Conservation (phyloP, 2,329 filamentous ascomycete genomes). For the Zasmidium citrigriseum region DNA sequence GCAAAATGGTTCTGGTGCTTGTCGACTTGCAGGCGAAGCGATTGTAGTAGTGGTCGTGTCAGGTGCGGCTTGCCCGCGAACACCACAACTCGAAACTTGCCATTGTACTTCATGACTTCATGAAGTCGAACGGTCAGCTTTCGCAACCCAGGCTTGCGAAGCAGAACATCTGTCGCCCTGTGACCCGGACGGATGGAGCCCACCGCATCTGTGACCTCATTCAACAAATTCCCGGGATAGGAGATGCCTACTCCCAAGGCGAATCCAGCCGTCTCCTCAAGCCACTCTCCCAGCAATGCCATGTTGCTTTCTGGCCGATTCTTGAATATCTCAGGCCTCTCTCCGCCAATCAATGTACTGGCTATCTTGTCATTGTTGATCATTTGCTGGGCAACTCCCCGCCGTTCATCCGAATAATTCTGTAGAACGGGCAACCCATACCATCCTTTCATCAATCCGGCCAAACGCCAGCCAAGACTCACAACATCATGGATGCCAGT, state of each 20-base stretch:
- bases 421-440: slow-evolving; percentile 8
- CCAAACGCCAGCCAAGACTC: slow-evolving; percentile 37
- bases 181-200: slow-evolving; percentile 20
- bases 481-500: slow-evolving; percentile 38
- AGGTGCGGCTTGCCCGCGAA: slow-evolving; percentile 22
- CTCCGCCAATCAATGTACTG: slow-evolving; percentile 36
- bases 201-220: slow-evolving; percentile 10
- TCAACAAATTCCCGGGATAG: slow-evolving; percentile 14
- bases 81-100: slow-evolving; percentile 29
- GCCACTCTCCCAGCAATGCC: slow-evolving; percentile 27
- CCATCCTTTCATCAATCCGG: slow-evolving; percentile 9
- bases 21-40: slow-evolving; percentile 9
- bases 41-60: not conserved
- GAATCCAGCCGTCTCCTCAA: slow-evolving; percentile 34
- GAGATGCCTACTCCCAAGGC: slow-evolving; percentile 33
- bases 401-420: slow-evolving; percentile 16
- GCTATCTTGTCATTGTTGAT: slow-evolving; percentile 40
- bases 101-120: slow-evolving; percentile 24
- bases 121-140: slow-evolving; percentile 24
- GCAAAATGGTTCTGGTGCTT: not conserved
- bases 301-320: slow-evolving; percentile 26
- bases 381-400: slow-evolving; percentile 34
- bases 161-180: slow-evolving; percentile 26
- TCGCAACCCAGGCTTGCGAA: slow-evolving; percentile 27
- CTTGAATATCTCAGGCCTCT: slow-evolving; percentile 30